Base-by-base conservation (phyloP, 2,329 filamentous ascomycete species). In the Colletotrichum coccodes region DNA sequence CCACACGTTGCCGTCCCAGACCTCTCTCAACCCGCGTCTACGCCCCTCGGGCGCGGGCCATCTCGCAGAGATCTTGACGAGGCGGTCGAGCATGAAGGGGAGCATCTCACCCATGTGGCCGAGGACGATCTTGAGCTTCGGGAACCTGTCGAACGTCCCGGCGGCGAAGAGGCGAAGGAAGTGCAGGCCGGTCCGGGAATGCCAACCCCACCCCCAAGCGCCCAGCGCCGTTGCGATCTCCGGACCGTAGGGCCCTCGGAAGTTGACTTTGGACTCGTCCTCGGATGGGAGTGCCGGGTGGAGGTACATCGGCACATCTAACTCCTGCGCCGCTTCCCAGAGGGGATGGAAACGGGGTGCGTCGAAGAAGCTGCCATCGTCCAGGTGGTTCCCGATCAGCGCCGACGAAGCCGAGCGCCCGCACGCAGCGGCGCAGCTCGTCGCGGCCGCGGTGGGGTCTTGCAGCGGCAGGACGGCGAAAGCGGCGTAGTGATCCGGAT, bases 221-320 rank as follows among this genome's bases (percentile, higher is more conserved):
- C 85, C 88, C 1, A 89, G 83, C 4, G 87, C 87, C 59, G 90
- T 90, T 64, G 81, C 85, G 5, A 89, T 80, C 0, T 87, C 87
- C 0, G 88, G 86, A 8, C 90, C 86, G 73, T 87, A 81, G 8
- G 59, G 50, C 0, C 64, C 64, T 3, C 58, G 21, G 4, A 68
- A 68, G 36, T 68, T 64, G 46, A 68, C 46, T 14, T 40, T 38
- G 7, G 60, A 28, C 26, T 68, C 64, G 0, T 44, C 0, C 80
- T 81, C 53, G 5, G 60, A 30, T 4, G 64, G 36, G 1, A 58
- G 59, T 0, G 64, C 52, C 8, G 85, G 85, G 67, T 88, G 86
- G 28, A 88, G 78, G 71, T 88, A 88, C 26, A 87, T 77, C 0
- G 85, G 83, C 1, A 86, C 83, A 64, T 86, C 82, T 0, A 88